Base-by-base conservation (phyloP, 2,329 filamentous ascomycete genomes). In the Botrytis squamosa region DNA sequence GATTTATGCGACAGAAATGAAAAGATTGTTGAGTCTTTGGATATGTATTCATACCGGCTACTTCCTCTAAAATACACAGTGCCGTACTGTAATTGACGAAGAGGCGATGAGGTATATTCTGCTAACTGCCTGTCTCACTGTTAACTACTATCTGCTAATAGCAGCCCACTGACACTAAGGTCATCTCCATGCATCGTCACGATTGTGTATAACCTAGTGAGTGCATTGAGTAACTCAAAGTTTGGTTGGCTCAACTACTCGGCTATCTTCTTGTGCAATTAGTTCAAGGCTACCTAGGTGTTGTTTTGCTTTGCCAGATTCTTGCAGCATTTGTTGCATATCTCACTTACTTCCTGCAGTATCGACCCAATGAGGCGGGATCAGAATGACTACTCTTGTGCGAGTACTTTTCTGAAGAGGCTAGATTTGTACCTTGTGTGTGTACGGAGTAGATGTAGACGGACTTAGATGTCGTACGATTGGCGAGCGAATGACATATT, bases 321-420 rank as follows among this genome's bases (percentile, higher is more conserved):
- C 33, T 52, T 52, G 44, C 44, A 52, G 44, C 22, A 29, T 67
- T 67, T 66, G 70, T 72, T 72, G 70, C 70, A 72, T 72, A 33
- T 67, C 62, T 67, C n/a, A 57, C 18, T 52, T 66, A 46, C 29
- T 22, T 64, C 9, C n/a, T 29, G 18, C 36, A 33, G 42, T 22
- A 60, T 66, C 29, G 38, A 29, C 33, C 60, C 20, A 71, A 64
- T 40, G 10, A 46, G 33, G 36, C 7, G 36, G 70, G n/a, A 59
- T 40, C 38, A 55, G 33, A 55, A 46, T 71, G 65, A 52, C 12
- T 55, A 38, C 25, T 55, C 44, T 29, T 42, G 59, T 67, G 22
- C 49, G 36, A 65, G 44, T 18, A 18, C 16, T 8, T 29, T 18
- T 29, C 18, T 44, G 25, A 52, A 49, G 33, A 52, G 70, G 33